These are phyloP conservation scores for Oryza punctata DNA, from an alignment of 176 grass and related monocot genomes.

Conservation along the genomic window DNA sequence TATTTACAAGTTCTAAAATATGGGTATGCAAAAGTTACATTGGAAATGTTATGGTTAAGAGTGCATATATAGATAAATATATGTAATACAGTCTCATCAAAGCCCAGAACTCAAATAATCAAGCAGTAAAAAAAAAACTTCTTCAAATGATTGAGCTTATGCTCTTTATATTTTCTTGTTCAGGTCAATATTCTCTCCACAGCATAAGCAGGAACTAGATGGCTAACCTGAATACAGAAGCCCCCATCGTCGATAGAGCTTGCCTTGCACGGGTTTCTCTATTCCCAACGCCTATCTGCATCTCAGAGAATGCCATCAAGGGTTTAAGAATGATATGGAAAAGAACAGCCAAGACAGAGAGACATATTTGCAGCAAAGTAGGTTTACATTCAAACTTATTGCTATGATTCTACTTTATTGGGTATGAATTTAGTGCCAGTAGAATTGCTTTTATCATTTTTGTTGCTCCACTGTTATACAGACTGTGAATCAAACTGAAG, in stretches of 20 bases:
- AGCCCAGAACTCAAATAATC: background rate
- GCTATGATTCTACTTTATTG: slow-evolving; percentile 10
- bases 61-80: background rate
- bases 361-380: background rate
- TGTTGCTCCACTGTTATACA: slow-evolving; percentile 4
- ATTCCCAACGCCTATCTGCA: slow-evolving; percentile 70
- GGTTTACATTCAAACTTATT: slow-evolving; percentile 13
- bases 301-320: slow-evolving; percentile 24
- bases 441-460: background rate
- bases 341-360: slow-evolving; percentile 10
- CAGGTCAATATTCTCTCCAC: slow-evolving; percentile 5
- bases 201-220: slow-evolving; percentile 27
- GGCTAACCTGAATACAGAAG: slow-evolving; percentile 93
- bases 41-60: slow-evolving; percentile 21
- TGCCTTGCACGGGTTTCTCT: slow-evolving; percentile 64
- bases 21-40: too few relatives aligned
- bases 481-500: slow-evolving; percentile 10
- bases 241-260: slow-evolving; percentile 90
- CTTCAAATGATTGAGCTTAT: slow-evolving; percentile 14
- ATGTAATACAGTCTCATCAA: background rate
- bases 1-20: slow-evolving; percentile 1
- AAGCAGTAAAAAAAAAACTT: background rate
- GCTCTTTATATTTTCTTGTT: slow-evolving; percentile 16
- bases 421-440: slow-evolving; percentile 1
- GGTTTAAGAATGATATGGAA: slow-evolving; percentile 16